Base-by-base conservation (phyloP, 2,329 filamentous ascomycete species). In the Alternaria infectoria region DNA sequence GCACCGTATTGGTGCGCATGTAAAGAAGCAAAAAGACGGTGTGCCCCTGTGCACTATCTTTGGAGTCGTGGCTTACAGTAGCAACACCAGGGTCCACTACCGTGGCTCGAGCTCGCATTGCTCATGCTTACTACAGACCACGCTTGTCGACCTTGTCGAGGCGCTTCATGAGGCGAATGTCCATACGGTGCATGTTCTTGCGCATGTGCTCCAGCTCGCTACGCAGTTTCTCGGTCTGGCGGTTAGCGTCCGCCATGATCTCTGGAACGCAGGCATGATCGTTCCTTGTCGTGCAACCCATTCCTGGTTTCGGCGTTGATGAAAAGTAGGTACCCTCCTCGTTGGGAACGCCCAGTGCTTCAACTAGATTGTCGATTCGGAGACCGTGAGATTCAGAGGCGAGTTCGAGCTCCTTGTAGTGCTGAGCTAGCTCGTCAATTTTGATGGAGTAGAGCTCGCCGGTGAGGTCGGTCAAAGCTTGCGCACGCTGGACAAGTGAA, bases 351-450 rank as follows among this genome's bases (percentile, higher is more conserved):
- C 71, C 72, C 6, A 75, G 66, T 32, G 68, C 58, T 17, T 74
- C 72, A 15, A 73, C 72, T 1, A 76, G 23, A 19, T 70, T 72
- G 43, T 75, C 69, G 44, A 74, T 67, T 49, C 71, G 70, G 17
- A 64, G 54, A 15, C 56, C 57, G 13, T 65, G 57, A 2, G 57
- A 62, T 44, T 66, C 59, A 28, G 57, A 54, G 11, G 40, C n/a
- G n/a, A 51, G 57, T 26, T 43, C 49, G 3, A 66, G 62, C 13
- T 62, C 32, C 10, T 59, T 43, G 58, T 51, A 64, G n/a, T 54
- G 50, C 15, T 61, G 54, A 12, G 57, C 36, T 11, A 69, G 46
- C n/a, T 63, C 54, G 3, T 64, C 54, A 23, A 70, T 43, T 9
- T 69, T 59, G 26, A 61, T 43, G 10, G 26, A 47, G 57, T 67